Conservation (phyloP, 2,329 filamentous ascomycete species). For the Botrytis paeoniae region DNA sequence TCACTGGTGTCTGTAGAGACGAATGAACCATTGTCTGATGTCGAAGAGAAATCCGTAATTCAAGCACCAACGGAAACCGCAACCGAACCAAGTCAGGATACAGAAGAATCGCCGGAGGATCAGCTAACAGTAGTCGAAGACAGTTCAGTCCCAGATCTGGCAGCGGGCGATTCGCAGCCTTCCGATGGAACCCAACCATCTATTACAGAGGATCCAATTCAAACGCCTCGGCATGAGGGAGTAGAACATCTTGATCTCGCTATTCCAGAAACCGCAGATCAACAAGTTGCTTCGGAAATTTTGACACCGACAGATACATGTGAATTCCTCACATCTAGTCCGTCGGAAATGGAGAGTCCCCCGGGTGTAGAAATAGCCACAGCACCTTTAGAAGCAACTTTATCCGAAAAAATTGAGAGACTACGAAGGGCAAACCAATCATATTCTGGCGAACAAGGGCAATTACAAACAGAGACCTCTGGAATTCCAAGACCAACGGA, state of each 20-base stretch:
- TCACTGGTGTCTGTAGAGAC: slow-evolving; percentile 68
- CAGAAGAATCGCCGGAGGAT: slow-evolving; percentile 63
- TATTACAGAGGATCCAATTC: neutral
- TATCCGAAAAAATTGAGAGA: slow-evolving; percentile 36
- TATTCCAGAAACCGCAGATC: slow-evolving; percentile 35
- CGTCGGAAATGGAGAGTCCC: neutral
- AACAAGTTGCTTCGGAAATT: slow-evolving; percentile 21
- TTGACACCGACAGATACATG: slow-evolving; percentile 21
- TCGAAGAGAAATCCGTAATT: slow-evolving; percentile 43
- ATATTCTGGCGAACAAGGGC: slow-evolving; percentile 20
- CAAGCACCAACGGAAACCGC: slow-evolving; percentile 26
- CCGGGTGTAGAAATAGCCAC: slow-evolving; percentile 11
- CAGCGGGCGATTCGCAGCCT: neutral
- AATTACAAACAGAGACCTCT: slow-evolving; percentile 30
- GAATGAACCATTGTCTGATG: slow-evolving; percentile 51
- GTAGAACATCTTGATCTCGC: slow-evolving; percentile 62
- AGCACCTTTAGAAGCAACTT: slow-evolving; percentile 27
- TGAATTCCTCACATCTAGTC: slow-evolving; percentile 16
- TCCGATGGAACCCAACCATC: neutral
- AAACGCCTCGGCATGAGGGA: slow-evolving; percentile 44
- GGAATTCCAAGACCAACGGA: slow-evolving; percentile 37
- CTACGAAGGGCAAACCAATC: slow-evolving; percentile 29
- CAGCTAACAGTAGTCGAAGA: slow-evolving; percentile 64
- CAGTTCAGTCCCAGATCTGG: slow-evolving; percentile 25
- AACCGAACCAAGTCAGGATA: slow-evolving; percentile 53